These are phyloP conservation scores for Talaromyces sp. DNA, from an alignment of 2,329 filamentous ascomycete genomes.

Conservation along the genomic window DNA sequence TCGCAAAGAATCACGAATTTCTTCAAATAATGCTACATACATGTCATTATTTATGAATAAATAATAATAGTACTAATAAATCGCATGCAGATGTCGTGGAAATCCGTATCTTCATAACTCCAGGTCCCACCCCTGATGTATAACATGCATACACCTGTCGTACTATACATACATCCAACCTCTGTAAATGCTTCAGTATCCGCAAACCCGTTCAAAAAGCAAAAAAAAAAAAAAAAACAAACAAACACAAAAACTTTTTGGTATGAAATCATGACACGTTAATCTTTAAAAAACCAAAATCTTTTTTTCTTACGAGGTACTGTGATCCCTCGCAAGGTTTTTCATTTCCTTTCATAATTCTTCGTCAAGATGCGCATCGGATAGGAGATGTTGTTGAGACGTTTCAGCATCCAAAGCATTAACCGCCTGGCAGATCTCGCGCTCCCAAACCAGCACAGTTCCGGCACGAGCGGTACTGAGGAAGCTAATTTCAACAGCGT, in stretches of 20 bases:
- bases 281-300: neutral
- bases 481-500: conserved; percentile 74
- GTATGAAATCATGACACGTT: neutral
- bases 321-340: neutral
- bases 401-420: conserved; percentile 54
- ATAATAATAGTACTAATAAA: neutral
- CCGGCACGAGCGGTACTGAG: conserved; percentile 83
- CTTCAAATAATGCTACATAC: conserved; percentile 30
- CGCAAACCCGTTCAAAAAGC: neutral
- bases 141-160: neutral
- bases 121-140: neutral
- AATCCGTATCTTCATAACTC: neutral
- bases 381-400: conserved; percentile 1
- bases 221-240: neutral
- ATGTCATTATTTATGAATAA: neutral
- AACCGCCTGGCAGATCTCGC: conserved; percentile 69
- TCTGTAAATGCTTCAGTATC: neutral
- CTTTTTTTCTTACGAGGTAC: conserved; percentile 2
- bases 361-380: neutral
- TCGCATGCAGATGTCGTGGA: neutral
- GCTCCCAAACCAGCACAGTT: conserved; percentile 76
- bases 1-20: conserved; percentile 50
- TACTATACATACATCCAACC: neutral
- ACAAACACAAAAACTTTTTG: neutral
- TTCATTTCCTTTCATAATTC: neutral